A percentile compares a stretch with the other conserved stretches of the same genome.
phyloP scores from a whole-genome alignment of 2,329 filamentous ascomycete species.

The Botrytis porri region DNA sequence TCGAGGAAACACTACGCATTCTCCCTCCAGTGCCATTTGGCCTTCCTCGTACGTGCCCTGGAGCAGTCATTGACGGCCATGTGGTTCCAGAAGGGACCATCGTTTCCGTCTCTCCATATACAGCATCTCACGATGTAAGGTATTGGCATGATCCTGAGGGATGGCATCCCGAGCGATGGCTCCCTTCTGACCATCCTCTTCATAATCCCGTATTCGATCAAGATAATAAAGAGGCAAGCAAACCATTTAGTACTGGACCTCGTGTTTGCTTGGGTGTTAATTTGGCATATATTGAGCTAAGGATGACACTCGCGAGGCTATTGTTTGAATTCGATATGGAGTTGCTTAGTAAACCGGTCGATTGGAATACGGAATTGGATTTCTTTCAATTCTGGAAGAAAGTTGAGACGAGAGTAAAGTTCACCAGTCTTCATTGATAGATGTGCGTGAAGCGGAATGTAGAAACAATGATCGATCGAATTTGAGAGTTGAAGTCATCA shows the following conservation, averaged over 20 bases:
- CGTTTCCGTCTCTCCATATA: slow-evolving; percentile 11
- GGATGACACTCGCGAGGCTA: neutral
- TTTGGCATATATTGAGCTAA: slow-evolving; percentile 7
- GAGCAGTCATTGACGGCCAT: slow-evolving; percentile 3
- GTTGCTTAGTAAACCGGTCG: neutral
- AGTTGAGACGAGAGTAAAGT: slow-evolving; percentile 9
- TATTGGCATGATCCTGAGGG: slow-evolving; percentile 14
- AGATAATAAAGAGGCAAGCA: neutral
- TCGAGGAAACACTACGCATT: slow-evolving; percentile 31
- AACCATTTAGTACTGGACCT: neutral
- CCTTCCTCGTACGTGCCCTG: neutral
- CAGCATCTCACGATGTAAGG: neutral
- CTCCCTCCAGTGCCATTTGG: slow-evolving; percentile 17
- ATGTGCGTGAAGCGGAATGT: neutral
- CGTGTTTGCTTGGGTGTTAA: slow-evolving; percentile 10
- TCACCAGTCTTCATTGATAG: neutral
- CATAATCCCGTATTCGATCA: neutral
- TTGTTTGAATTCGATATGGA: slow-evolving; percentile 10
- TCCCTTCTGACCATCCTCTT: neutral
- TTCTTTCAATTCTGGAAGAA: slow-evolving; percentile 8
- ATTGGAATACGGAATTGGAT: slow-evolving; percentile 4
- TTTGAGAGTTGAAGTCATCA: neutral
- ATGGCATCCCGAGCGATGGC: slow-evolving; percentile 10
- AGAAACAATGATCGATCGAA: neutral
- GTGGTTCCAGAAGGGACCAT: neutral